A percentile compares a stretch with the other conserved stretches of the same genome.
Evolutionary conservation across 2,329 filamentous ascomycete species (phyloP).

Genomic region (Phialemoniopsis sp.): DNA sequence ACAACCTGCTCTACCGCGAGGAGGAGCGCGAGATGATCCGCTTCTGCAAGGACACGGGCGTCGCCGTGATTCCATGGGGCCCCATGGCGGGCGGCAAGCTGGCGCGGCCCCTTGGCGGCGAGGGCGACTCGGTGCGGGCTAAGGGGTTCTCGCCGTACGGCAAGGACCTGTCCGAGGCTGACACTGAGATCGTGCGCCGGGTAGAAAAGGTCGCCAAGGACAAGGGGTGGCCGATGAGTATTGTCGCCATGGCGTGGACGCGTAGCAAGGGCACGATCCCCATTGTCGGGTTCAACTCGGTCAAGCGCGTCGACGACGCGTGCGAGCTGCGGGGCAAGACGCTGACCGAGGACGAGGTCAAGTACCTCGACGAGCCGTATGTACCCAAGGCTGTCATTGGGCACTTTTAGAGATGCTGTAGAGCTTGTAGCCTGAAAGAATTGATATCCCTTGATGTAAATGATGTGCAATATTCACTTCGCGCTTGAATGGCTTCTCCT

Average conservation of each 20-base stretch:
- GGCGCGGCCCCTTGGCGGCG: constrained; percentile 38
- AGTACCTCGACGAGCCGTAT: constrained; percentile 48
- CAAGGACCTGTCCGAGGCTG: constrained; percentile 37
- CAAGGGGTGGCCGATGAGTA: constrained; percentile 49
- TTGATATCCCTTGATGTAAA: too few species aligned
- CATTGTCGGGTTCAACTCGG: constrained; percentile 5
- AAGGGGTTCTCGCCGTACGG: constrained; percentile 36
- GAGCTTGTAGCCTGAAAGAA: too few species aligned
- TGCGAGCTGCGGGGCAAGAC: constrained; percentile 24
- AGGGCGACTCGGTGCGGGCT: constrained; percentile 38
- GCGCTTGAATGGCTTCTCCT: too few species aligned
- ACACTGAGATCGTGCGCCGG: constrained; percentile 45
- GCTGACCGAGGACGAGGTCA: constrained; percentile 40
- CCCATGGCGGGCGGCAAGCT: constrained; percentile 56
- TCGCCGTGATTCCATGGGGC: constrained; percentile 51
- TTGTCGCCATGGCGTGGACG: constrained; percentile 61
- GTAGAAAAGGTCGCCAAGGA: constrained; percentile 39
- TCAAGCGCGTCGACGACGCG: constrained; percentile 45
- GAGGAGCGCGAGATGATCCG: constrained; percentile 38
- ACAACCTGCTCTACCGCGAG: constrained; percentile 55
- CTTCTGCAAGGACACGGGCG: constrained; percentile 52
- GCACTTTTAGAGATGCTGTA: constrained; percentile 4
- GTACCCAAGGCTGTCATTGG: constrained; percentile 28
- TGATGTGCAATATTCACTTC: too few species aligned
- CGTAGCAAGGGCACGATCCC: constrained; percentile 40